Conservation (phyloP, 2,329 filamentous ascomycete species). For the Cercospora zeina region DNA sequence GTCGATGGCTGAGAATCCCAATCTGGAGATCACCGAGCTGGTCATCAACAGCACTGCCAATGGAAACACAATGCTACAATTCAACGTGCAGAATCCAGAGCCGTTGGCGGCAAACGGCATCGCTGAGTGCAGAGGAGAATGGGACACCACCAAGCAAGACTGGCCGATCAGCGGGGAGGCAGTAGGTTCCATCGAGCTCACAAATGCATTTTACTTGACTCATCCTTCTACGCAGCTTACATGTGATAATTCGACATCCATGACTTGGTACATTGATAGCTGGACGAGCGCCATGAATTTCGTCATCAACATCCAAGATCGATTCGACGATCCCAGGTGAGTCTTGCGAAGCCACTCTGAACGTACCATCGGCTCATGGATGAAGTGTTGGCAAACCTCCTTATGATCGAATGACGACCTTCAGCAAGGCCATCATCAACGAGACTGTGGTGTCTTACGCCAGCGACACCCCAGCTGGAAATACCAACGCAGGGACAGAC, state of each 20-base stretch:
- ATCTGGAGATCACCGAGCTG: constrained; percentile 30
- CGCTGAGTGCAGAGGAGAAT: constrained; percentile 31
- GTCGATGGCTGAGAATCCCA: constrained; percentile 20
- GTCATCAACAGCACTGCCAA: constrained; percentile 23
- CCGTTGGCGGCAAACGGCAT: constrained; percentile 32
- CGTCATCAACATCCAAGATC: constrained; percentile 33
- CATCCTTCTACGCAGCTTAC: constrained; percentile 19
- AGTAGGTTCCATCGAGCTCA: background rate
- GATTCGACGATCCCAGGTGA: constrained; percentile 36
- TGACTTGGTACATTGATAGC: constrained; percentile 34
- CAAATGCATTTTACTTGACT: background rate
- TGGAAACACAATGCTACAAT: constrained; percentile 33
- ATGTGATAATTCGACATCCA: constrained; percentile 28
- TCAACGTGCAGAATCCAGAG: constrained; percentile 37
- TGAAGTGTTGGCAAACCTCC: constrained; percentile 36
- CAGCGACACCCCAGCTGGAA: background rate
- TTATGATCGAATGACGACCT: constrained; percentile 35
- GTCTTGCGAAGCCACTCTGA: constrained; percentile 15
- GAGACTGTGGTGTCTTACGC: constrained; percentile 21
- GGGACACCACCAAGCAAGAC: constrained; percentile 27
- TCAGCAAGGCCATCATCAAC: constrained; percentile 30
- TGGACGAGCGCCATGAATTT: constrained; percentile 30
- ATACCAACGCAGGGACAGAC: background rate
- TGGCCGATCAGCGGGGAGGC: constrained; percentile 26
- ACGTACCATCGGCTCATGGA: constrained; percentile 12